These are phyloP conservation scores for Candida michaelii DNA, from an alignment of 805 yeast species.

Conservation along the genomic window DNA sequence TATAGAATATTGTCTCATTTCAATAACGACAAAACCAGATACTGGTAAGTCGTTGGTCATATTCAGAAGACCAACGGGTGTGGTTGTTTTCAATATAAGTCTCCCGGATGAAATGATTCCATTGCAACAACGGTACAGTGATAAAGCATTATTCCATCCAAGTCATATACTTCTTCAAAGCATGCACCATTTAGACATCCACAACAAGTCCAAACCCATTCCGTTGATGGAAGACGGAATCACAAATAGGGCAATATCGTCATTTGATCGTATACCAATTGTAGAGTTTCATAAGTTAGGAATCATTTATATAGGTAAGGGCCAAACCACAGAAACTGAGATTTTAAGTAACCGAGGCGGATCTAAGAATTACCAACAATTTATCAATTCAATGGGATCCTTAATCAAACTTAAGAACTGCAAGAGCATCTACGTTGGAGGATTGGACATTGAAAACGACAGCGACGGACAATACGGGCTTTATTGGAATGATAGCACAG, in stretches of 20 bases:
- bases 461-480: slow-evolving; percentile 75
- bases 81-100: slow-evolving; percentile 44
- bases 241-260: slow-evolving; percentile 50
- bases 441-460: slow-evolving; percentile 69
- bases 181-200: slow-evolving; percentile 41
- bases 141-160: slow-evolving; percentile 25
- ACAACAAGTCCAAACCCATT: slow-evolving; percentile 40
- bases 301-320: slow-evolving; percentile 67
- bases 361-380: slow-evolving; percentile 58
- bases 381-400: slow-evolving; percentile 59
- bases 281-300: slow-evolving; percentile 81
- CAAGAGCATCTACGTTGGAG: slow-evolving; percentile 64
- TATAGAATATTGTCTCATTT: slow-evolving; percentile 54
- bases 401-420: slow-evolving; percentile 58
- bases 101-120: slow-evolving; percentile 32
- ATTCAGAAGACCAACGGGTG: slow-evolving; percentile 69
- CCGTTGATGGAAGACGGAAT: slow-evolving; percentile 50
- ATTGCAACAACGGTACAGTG: background rate
- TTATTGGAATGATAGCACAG: slow-evolving; percentile 68
- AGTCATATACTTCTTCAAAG: slow-evolving; percentile 54
- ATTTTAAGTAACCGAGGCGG: slow-evolving; percentile 66
- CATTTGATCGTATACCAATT: slow-evolving; percentile 74
- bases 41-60: slow-evolving; percentile 54
- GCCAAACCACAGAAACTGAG: slow-evolving; percentile 62
- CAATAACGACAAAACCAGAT: slow-evolving; percentile 51